Base-by-base conservation (phyloP, 768 basidiomycete species). In the Inosperma sp. region DNA sequence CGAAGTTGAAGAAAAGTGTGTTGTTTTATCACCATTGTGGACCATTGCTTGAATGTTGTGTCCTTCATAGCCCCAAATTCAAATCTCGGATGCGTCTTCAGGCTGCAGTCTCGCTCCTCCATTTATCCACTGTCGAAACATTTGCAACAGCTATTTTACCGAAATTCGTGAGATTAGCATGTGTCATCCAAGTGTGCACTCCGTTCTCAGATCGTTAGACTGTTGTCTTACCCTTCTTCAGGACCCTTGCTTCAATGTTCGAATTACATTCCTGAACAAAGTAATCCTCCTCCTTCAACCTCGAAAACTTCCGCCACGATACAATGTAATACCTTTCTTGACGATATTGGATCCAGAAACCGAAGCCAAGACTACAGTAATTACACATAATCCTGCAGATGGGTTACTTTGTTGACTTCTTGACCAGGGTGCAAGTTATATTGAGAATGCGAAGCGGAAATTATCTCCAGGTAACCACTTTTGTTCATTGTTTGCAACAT, bases 231-330 rank as follows among this genome's bases (percentile, higher is more conserved):
- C 8, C 33, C 26, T 29, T 42, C 49, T 56, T 21, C 61, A 96
- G 90, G 95, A 99, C 59, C 74, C 90, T 1, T 90, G 85, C 60
- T 96, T 83, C 64, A 82, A 91, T 56, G 90, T 98, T 37, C 88
- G 96, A 36, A 71, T 82, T 49, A 68, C 60, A 4, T 94, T 95
- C 71, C 65, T 97, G 45, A 77, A 71, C 21, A 96, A 96, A 66
- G 71, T 93, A 2, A 67, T 86, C 9, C 62, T 73, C 8, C 69
- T 89, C 21, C 66, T 93, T n/a, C 76, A 80, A 37, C 63, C 70
- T 3, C 77, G 82, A 29, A 84, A 86, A 66, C 68, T 93, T 2
- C 76, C 82, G 13, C 66, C 84, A 1, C 76, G 81, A 16, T 94
- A 85, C 70, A 91, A 93, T 62, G 72, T 88, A 37, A 80, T 96